Base-by-base conservation (phyloP, 108 stramenopile species). In the Nannochloropsis salina region DNA sequence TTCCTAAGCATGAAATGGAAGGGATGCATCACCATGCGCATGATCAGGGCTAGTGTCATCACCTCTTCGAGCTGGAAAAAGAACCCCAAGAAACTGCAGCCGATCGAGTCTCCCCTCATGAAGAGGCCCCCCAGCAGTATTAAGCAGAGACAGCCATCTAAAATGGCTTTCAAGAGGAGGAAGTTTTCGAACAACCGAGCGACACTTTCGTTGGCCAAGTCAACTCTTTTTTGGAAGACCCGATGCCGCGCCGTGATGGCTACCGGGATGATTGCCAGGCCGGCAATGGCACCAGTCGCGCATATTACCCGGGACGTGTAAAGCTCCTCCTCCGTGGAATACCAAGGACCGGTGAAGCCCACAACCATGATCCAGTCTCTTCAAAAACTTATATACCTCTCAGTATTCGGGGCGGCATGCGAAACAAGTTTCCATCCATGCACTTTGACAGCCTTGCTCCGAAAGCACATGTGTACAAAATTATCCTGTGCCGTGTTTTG, bases 291-390 rank as follows among this genome's bases (percentile, higher is more conserved):
- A n/a, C 61, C 61, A 74, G n/a, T n/a, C 15, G 61, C 61, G 6
- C 61, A 74, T n/a, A 74, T n/a, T n/a, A 74, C 61, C 20, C 61
- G 61, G 61, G 61, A 74, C 61, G n/a, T n/a, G 20, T n/a, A 74
- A 15, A 74, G n/a, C 61, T 74, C 61, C n/a, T 74, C 8, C 4
- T 74, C n/a, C 20, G 4, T 31, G 31, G 31, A 31, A 31, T 31
- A 31, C 31, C 31, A 31, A 31, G 31, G 31, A 31, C 31, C 31
- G 31, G 31, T 31, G 1, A 31, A 31, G 31, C 31, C 31, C 31
- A 31, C 31, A 31, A 31, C 31, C 31, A 31, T 31, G 31, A 31
- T 31, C 31, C 31, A 31, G 31, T 31, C 31, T 31, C 31, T 31
- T 31, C 31, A 31, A 31, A 31, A 31, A 31, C 0, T 31, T 31